These are phyloP conservation scores for Phaeotremella skinneri DNA, from an alignment of 768 basidiomycete species.

Conservation along the genomic window DNA sequence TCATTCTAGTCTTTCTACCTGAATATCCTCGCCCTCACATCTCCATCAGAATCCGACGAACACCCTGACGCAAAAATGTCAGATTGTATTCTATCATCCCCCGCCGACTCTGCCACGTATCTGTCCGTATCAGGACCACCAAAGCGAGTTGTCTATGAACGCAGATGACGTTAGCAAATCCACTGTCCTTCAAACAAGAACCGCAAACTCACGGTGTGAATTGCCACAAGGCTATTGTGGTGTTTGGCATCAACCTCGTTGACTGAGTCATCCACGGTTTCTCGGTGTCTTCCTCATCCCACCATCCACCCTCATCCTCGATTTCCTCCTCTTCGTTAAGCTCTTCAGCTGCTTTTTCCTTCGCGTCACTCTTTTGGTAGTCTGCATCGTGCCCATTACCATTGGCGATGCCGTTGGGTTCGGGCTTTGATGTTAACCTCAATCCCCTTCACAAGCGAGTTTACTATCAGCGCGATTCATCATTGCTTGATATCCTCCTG, in stretches of 20 bases:
- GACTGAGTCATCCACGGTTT: constrained; percentile 44
- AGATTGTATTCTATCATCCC: constrained; percentile 52
- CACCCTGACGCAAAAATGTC: constrained; percentile 47
- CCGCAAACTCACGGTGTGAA: constrained; percentile 46
- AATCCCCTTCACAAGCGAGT: too few relatives aligned
- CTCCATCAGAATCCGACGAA: constrained; percentile 47
- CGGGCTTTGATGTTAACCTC: neutral
- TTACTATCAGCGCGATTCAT: too few relatives aligned
- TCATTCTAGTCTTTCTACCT: too few relatives aligned
- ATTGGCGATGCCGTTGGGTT: constrained; percentile 6
- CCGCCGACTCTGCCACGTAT: constrained; percentile 39
- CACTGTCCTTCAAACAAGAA: too few relatives aligned
- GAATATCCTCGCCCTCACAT: constrained; percentile 10
- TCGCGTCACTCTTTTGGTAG: constrained; percentile 5
- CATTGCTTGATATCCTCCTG: constrained; percentile 6
- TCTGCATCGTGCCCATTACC: constrained; percentile 8
- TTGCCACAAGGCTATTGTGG: constrained; percentile 48
- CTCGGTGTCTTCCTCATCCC: constrained; percentile 45
- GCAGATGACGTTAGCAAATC: too few relatives aligned
- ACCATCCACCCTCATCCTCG: constrained; percentile 37
- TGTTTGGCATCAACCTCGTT: constrained; percentile 42
- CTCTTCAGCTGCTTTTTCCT: neutral
- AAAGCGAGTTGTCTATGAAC: constrained; percentile 36
- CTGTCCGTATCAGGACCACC: constrained; percentile 44
- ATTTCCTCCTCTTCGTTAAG: constrained; percentile 17